These are phyloP conservation scores for Rugonectria rugulosa DNA, from an alignment of 2,329 filamentous ascomycete species.

Conservation along the genomic window DNA sequence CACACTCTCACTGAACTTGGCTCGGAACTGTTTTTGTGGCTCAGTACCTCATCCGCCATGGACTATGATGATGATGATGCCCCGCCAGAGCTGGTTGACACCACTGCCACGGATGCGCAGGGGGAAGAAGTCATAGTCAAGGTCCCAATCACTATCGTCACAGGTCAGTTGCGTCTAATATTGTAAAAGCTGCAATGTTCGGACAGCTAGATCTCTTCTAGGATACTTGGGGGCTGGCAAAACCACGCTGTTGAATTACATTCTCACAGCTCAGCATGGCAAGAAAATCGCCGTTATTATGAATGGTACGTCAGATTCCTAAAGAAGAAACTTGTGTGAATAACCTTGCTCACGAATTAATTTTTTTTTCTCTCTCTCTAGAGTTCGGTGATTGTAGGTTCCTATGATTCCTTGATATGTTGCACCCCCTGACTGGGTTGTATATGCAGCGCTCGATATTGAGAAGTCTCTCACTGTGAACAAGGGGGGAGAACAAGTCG, in stretches of 20 bases:
- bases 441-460: conserved; percentile 87
- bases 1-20: not conserved
- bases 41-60: conserved; percentile 56
- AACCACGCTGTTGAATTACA: conserved; percentile 94
- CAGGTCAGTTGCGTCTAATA: conserved; percentile 57
- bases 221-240: conserved; percentile 96
- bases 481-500: conserved; percentile 80
- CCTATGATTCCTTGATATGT: not conserved
- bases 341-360: not conserved
- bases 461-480: conserved; percentile 95
- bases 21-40: not conserved
- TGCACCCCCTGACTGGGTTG: conserved; percentile 17
- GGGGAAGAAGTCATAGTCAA: conserved; percentile 66
- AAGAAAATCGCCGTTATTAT: conserved; percentile 98
- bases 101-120: conserved; percentile 45
- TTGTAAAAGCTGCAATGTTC: not conserved
- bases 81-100: conserved; percentile 69
- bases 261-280: conserved; percentile 91
- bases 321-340: not conserved
- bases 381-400: conserved; percentile 82
- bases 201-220: conserved; percentile 49
- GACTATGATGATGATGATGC: conserved; percentile 73
- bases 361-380: conserved; percentile 45
- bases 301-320: conserved; percentile 65
- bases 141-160: conserved; percentile 87